phyloP scores from a whole-genome alignment of 805 yeast species.

The Komagataella mondaviorum region DNA sequence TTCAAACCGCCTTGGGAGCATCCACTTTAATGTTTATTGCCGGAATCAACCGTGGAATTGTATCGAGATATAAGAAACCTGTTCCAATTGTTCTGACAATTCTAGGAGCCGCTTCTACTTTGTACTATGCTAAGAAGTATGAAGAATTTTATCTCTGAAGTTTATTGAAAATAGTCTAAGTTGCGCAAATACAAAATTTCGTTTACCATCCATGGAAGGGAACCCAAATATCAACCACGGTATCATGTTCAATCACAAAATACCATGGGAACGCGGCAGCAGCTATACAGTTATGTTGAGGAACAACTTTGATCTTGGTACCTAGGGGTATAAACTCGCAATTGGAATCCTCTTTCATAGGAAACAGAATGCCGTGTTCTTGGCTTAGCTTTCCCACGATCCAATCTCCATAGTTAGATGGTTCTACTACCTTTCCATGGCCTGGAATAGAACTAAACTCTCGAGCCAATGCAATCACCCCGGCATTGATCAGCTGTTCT shows the following conservation, averaged over 20 bases:
- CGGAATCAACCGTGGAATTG: constrained; percentile 52
- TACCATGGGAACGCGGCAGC: constrained; percentile 49
- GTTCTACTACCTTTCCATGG: constrained; percentile 27
- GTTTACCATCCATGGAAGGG: constrained; percentile 40
- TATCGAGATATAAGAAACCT: constrained; percentile 48
- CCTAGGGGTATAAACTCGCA: constrained; percentile 36
- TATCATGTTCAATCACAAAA: constrained; percentile 36
- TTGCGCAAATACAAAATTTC: neutral
- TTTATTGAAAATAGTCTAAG: neutral
- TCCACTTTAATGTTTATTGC: constrained; percentile 55
- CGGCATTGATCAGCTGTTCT: constrained; percentile 57
- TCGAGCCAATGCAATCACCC: constrained; percentile 56
- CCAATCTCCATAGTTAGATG: constrained; percentile 40
- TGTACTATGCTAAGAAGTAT: constrained; percentile 66
- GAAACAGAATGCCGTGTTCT: constrained; percentile 67
- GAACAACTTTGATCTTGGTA: constrained; percentile 37
- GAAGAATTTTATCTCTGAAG: constrained; percentile 42
- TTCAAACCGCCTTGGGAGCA: constrained; percentile 67
- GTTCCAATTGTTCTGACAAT: constrained; percentile 55
- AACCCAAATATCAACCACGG: constrained; percentile 48
- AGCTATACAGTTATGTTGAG: constrained; percentile 67
- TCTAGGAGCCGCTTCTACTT: constrained; percentile 50
- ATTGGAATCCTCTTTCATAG: constrained; percentile 17
- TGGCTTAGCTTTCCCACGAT: constrained; percentile 56
- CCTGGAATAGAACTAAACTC: constrained; percentile 54